Conservation (phyloP, 176 grass and related monocot genomes). For the Juncus effusus region DNA sequence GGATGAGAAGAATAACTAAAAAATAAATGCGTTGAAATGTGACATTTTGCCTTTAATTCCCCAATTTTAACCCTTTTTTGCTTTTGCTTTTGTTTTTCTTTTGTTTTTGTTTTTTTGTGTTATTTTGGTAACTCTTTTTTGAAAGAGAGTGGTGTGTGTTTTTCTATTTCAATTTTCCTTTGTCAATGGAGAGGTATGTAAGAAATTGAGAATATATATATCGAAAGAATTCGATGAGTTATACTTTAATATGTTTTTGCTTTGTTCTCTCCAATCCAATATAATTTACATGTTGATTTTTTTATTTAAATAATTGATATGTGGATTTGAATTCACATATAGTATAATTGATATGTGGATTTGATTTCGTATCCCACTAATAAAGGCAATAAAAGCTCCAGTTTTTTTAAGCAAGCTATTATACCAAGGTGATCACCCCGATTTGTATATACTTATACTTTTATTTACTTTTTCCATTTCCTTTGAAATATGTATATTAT, state of each 20-base stretch:
- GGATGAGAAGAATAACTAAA: constrained; percentile 23
- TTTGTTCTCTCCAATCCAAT: neutral
- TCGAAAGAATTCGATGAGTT: neutral
- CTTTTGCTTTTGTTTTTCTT: constrained; percentile 17
- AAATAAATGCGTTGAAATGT: constrained; percentile 23
- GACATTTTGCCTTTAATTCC: constrained; percentile 46
- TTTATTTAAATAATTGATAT: too few species aligned
- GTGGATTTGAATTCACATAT: too few species aligned
- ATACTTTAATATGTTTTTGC: constrained; percentile 2
- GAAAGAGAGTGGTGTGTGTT: constrained; percentile 27
- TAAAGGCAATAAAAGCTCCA: too few species aligned
- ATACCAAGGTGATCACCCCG: too few species aligned
- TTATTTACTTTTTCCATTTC: too few species aligned
- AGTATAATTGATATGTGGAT: too few species aligned
- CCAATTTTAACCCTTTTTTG: constrained; percentile 34
- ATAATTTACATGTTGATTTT: too few species aligned
- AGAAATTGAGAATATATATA: constrained; percentile 23
- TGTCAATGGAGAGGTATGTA: constrained; percentile 6
- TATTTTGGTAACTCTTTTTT: constrained; percentile 22
- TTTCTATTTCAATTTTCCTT: constrained; percentile 19
- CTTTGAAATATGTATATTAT: too few species aligned
- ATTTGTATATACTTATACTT: too few species aligned
- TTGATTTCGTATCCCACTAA: too few species aligned
- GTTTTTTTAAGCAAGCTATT: too few species aligned
- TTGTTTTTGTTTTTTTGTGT: constrained; percentile 14